Base-by-base conservation (phyloP, 2,329 filamentous ascomycete species). In the Calonectria hawksworthii region DNA sequence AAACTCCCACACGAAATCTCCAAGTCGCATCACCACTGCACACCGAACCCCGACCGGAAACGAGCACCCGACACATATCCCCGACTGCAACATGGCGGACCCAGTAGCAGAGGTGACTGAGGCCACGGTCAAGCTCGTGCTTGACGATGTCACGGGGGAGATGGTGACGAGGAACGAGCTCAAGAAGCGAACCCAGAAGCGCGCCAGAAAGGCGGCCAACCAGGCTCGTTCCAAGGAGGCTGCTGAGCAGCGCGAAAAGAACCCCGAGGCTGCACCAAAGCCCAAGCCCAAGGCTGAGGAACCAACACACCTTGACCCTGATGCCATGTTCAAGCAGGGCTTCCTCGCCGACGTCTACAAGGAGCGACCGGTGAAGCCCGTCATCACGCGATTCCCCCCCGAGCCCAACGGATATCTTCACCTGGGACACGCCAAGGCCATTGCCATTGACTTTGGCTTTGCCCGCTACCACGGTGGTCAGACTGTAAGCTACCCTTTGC, bases 381-480 rank as follows among this genome's bases (percentile, higher is more conserved):
- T 93, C 26, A 85, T 93, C 64, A 96, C 94, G 5, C 92, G 94
- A 78, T 96, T 96, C 82, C 94, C 94, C 2, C 94, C 94, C 26
- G 94, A 96, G 86, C 97, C 97, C 63, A 99, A 99, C 84, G 97
- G 96, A 70, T 98, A 94, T 84, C 90, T 98, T 13, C 96, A 98
- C 83, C 94, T 99, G 79, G 96, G 96, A 26, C 97, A 99, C 83
- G 94, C 94, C 78, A 99, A 99, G 87, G 96, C 97, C 28, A 98
- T 99, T 84, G 94, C 95, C 0, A 92, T 99, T 85, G 98, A 99
- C 86, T 99, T 99, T 86, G 96, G 96, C 9, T 99, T 98, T 84
- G 96, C 97, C 18, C 92, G 91, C 82, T 93, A 93, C 82, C 94
- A 98, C 83, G 94, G 94, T 44, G 96, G 96, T 73, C 88, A 93